Evolutionary conservation across 306 rosid genomes (phyloP).

Genomic region (Morella rubra): DNA sequence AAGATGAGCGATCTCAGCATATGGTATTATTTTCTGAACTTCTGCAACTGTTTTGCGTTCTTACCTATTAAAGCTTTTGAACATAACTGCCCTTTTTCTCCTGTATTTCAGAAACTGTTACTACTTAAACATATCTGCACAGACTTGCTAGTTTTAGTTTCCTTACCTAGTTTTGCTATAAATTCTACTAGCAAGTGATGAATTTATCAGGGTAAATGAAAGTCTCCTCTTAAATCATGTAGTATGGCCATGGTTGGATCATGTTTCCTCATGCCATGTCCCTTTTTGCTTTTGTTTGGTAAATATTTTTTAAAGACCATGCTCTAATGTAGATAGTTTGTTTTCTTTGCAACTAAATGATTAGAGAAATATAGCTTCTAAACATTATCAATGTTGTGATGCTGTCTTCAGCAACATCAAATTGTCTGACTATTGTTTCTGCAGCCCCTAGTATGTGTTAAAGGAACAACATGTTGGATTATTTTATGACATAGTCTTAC

Average conservation of each 20-base stretch:
- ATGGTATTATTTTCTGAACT: constrained; percentile 46
- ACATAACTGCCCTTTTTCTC: constrained; percentile 7
- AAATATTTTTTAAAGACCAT: not conserved
- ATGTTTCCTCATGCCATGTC: not conserved
- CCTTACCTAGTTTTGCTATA: not conserved
- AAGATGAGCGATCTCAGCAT: constrained; percentile 95
- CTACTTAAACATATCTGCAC: not conserved
- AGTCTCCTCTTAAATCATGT: not conserved
- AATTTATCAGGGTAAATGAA: not conserved
- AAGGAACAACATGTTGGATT: not conserved
- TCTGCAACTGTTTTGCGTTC: not conserved
- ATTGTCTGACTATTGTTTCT: not conserved
- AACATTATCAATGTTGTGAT: not conserved
- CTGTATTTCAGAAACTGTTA: not conserved
- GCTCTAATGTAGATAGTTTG: not conserved
- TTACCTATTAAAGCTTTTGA: constrained; percentile 16
- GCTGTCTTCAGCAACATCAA: not conserved
- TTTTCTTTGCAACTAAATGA: too few species aligned
- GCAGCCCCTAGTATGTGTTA: too few species aligned
- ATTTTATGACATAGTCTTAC: not conserved
- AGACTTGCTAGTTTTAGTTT: not conserved
- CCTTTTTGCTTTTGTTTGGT: not conserved
- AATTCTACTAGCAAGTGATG: not conserved
- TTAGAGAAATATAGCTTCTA: too few species aligned
- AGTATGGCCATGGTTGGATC: not conserved